Evolutionary conservation across 2,329 filamentous ascomycete genomes (phyloP).

Genomic region (Nakataea oryzae): DNA sequence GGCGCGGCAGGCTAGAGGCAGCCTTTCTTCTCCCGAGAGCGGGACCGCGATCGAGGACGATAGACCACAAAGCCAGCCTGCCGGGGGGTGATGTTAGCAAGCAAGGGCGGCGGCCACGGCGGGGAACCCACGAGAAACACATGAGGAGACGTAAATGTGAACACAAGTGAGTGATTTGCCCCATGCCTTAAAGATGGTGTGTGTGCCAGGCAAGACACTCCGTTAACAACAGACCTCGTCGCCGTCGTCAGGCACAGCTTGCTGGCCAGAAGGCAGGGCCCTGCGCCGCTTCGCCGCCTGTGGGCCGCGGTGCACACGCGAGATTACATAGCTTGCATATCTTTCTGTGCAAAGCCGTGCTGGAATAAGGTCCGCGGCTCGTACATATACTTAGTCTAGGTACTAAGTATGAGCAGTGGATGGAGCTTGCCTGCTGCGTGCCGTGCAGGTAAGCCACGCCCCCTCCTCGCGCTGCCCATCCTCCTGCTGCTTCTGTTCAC

Average conservation of each 20-base stretch:
- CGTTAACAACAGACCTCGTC: not conserved
- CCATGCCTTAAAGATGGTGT: not conserved
- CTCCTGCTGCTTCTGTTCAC: not conserved
- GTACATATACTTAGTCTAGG: not conserved
- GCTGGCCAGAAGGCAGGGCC: not conserved
- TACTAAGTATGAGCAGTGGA: not conserved
- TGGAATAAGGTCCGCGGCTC: not conserved
- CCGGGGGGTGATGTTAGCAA: too few relatives aligned
- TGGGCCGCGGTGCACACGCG: not conserved
- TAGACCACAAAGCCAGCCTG: not conserved
- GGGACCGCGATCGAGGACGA: not conserved
- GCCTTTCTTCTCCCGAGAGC: not conserved
- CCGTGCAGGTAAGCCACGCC: not conserved
- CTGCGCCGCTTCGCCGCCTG: not conserved
- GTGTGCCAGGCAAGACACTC: not conserved
- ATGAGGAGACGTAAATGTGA: not conserved
- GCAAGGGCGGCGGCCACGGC: too few relatives aligned
- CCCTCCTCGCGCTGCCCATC: not conserved
- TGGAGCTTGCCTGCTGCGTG: not conserved
- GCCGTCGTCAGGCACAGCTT: not conserved
- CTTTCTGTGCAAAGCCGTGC: not conserved
- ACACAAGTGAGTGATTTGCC: not conserved
- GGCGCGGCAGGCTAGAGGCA: too few relatives aligned
- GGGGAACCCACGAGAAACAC: not conserved
- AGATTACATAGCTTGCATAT: not conserved